Percentiles rank a stretch among this genome's conserved stretches.
phyloP scores from a whole-genome alignment of 768 basidiomycete genomes.

The Cystobasidium onofrii region DNA sequence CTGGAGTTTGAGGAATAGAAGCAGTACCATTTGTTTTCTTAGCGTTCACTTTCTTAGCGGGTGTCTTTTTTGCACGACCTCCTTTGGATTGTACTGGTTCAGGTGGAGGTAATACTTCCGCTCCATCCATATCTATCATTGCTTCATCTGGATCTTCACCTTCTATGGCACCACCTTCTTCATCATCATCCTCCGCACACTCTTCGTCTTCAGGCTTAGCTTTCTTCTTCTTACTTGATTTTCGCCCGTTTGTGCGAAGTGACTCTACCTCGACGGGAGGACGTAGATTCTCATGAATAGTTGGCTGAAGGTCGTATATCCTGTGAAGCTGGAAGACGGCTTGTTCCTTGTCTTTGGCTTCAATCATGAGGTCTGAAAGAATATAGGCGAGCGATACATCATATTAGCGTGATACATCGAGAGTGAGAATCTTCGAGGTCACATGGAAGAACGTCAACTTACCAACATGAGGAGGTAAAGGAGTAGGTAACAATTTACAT shows the following conservation, averaged over 20 bases:
- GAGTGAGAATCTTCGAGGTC: neutral
- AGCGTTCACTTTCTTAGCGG: neutral
- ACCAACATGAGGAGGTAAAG: constrained; percentile 47
- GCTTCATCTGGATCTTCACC: constrained; percentile 1
- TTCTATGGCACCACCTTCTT: neutral
- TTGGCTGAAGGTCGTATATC: constrained; percentile 63
- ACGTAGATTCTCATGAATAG: constrained; percentile 52
- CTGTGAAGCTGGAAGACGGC: constrained; percentile 78
- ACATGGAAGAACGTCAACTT: constrained; percentile 16
- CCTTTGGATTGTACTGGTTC: neutral
- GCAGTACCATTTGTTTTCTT: neutral
- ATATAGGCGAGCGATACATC: constrained; percentile 1
- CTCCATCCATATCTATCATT: constrained; percentile 18
- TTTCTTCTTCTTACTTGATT: constrained; percentile 46
- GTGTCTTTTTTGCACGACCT: neutral
- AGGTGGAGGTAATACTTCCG: neutral
- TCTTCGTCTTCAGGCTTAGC: constrained; percentile 27
- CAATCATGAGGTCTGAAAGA: constrained; percentile 39
- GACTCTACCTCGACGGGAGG: constrained; percentile 49
- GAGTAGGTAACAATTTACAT: constrained; percentile 59
- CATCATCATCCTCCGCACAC: constrained; percentile 12
- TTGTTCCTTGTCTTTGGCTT: constrained; percentile 85
- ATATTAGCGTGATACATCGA: constrained; percentile 11
- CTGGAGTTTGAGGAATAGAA: neutral
- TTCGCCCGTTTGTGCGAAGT: constrained; percentile 51